Evolutionary conservation across 2,329 filamentous ascomycete genomes (phyloP).

Genomic region (Ascosphaera apis): DNA sequence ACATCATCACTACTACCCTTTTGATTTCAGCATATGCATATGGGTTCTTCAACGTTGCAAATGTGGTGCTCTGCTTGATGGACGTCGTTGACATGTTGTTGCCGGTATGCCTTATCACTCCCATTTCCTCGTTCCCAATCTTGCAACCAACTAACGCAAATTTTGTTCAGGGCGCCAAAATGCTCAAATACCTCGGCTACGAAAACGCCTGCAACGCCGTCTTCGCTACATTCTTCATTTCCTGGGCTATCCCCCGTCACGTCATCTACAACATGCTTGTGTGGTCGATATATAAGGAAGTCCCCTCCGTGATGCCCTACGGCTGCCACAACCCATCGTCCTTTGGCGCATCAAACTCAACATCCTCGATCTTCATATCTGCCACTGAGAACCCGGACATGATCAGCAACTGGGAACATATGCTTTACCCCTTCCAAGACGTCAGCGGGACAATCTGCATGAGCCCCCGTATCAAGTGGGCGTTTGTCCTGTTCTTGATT

Average conservation of each 20-base stretch:
- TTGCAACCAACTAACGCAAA: no score
- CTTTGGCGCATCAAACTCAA: conserved; percentile 8
- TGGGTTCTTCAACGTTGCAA: conserved; percentile 67
- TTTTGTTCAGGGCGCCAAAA: conserved; percentile 50
- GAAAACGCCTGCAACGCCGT: conserved; percentile 53
- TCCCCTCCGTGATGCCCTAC: conserved; percentile 35
- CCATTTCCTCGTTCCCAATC: conserved; percentile 5
- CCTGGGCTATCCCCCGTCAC: conserved; percentile 70
- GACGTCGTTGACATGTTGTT: conserved; percentile 78
- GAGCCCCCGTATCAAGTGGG: conserved; percentile 48
- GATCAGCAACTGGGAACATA: conserved; percentile 29
- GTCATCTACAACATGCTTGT: conserved; percentile 55
- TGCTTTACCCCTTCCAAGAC: conserved; percentile 52
- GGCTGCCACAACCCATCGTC: conserved; percentile 44
- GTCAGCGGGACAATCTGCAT: conserved; percentile 57
- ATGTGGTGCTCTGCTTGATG: conserved; percentile 77
- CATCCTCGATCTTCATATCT: neutral
- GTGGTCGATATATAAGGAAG: conserved; percentile 56
- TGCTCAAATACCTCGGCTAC: conserved; percentile 71
- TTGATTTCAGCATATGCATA: conserved; percentile 69
- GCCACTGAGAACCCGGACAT: neutral
- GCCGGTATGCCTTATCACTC: conserved; percentile 35
- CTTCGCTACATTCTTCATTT: conserved; percentile 67
- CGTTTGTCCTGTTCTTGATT: conserved; percentile 55
- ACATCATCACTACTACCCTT: conserved; percentile 67